phyloP scores from a whole-genome alignment of 2,329 filamentous ascomycete species.

The Penicillium sp. region DNA sequence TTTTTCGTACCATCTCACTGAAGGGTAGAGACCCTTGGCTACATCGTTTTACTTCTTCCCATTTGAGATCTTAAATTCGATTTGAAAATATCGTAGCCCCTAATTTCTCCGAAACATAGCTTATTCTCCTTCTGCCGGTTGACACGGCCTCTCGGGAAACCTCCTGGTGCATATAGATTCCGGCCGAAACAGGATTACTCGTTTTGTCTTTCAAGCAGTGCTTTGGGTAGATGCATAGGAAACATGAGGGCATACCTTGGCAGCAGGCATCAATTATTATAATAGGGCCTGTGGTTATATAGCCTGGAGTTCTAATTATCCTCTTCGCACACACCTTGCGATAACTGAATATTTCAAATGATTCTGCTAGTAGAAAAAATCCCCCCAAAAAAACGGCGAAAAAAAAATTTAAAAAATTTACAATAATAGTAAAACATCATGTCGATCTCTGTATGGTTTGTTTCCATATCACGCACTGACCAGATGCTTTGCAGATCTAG shows the following conservation, averaged over 20 bases:
- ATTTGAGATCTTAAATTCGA: neutral
- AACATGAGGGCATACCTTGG: neutral
- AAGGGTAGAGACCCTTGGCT: neutral
- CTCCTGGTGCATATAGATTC: too few relatives aligned
- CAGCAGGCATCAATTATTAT: neutral
- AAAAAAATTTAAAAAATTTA: too few relatives aligned
- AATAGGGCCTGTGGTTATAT: neutral
- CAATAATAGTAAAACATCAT: neutral
- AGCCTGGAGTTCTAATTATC: neutral
- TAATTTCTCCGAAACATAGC: neutral
- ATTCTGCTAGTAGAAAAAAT: too few relatives aligned
- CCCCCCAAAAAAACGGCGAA: neutral
- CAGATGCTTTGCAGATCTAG: conserved; percentile 8
- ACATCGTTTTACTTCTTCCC: too few relatives aligned
- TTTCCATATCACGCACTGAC: conserved; percentile 18
- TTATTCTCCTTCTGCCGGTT: neutral
- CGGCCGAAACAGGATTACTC: too few relatives aligned
- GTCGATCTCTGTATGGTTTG: conserved; percentile 1
- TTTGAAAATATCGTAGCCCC: neutral
- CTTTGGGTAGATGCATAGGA: too few relatives aligned
- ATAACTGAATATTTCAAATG: neutral
- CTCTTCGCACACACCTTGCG: neutral
- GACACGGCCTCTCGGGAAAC: neutral
- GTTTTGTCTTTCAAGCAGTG: too few relatives aligned
- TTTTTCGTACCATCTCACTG: neutral